Conservation (phyloP, 176 grass and related monocot genomes). For the Phoenix roebelenii region DNA sequence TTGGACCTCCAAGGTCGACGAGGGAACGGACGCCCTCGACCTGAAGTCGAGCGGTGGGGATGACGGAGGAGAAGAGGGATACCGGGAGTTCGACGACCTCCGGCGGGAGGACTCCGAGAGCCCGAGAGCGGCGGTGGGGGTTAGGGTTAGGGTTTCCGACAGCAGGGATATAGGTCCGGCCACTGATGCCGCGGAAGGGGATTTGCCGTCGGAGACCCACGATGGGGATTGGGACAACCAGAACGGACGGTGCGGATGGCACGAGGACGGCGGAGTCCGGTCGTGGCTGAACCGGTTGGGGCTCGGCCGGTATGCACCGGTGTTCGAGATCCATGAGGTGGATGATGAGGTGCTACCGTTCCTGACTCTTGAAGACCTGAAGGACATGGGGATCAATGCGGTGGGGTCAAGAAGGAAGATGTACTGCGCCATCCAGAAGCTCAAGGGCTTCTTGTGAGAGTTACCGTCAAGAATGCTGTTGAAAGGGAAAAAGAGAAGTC, state of each 20-base stretch:
- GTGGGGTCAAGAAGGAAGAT: slow-evolving; percentile 54
- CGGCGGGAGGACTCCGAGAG: not conserved
- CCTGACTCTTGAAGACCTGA: slow-evolving; percentile 57
- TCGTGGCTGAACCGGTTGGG: slow-evolving; percentile 39
- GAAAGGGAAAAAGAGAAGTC: too few relatives aligned
- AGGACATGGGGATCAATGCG: slow-evolving; percentile 56
- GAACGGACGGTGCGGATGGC: not conserved
- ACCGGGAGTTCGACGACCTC: slow-evolving; percentile 3
- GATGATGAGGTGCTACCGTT: slow-evolving; percentile 46
- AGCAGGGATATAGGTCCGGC: not conserved
- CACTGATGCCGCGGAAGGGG: slow-evolving; percentile 1
- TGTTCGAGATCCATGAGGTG: slow-evolving; percentile 58
- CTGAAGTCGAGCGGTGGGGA: not conserved
- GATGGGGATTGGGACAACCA: slow-evolving; percentile 15
- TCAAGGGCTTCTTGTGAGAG: slow-evolving; percentile 14
- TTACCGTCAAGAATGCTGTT: slow-evolving; percentile 25
- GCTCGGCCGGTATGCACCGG: slow-evolving; percentile 36
- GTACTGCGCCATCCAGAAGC: slow-evolving; percentile 58
- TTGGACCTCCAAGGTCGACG: not conserved
- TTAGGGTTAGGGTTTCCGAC: slow-evolving; percentile 13
- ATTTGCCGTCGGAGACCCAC: not conserved
- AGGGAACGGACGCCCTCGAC: not conserved
- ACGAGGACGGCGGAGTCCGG: slow-evolving; percentile 11
- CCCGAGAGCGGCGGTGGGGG: not conserved
- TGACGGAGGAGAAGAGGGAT: not conserved